A percentile compares a stretch with the other conserved stretches of the same genome.
Evolutionary conservation across 176 grass and related monocot genomes (phyloP).

Genomic region (Carex pumila): DNA sequence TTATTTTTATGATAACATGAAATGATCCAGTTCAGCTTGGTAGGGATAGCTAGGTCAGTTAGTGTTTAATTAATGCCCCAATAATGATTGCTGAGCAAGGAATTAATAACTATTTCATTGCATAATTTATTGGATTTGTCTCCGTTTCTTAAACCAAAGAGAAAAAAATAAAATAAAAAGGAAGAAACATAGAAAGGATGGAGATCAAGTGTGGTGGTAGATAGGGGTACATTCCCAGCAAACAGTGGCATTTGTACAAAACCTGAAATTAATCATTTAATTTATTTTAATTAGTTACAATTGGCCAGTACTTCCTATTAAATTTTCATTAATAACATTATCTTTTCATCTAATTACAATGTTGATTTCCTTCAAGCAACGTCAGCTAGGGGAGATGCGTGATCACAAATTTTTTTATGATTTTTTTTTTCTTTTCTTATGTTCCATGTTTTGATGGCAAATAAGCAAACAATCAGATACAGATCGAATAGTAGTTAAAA

Average conservation of each 20-base stretch:
- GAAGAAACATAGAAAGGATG: neutral
- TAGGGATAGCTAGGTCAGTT: neutral
- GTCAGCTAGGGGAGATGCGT: no score
- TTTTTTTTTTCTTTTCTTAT: no score
- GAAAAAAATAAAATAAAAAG: neutral
- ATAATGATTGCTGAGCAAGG: neutral
- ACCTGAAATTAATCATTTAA: neutral
- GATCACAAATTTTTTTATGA: no score
- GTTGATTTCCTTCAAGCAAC: no score
- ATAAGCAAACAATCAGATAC: no score
- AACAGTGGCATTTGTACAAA: neutral
- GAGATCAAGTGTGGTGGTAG: neutral
- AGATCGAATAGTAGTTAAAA: no score
- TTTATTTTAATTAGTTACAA: neutral
- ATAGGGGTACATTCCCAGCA: neutral
- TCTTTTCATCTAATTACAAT: neutral
- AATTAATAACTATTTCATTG: neutral
- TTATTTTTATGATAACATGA: neutral
- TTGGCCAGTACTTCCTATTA: neutral
- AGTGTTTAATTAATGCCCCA: neutral
- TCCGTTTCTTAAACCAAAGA: slow-evolving; percentile 1
- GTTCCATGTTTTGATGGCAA: no score
- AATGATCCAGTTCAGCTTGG: slow-evolving; percentile 7
- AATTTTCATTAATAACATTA: neutral
- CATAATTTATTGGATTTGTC: slow-evolving; percentile 12